Conservation (phyloP, 2,329 filamentous ascomycete genomes). For the Paradendryphiella salina region DNA sequence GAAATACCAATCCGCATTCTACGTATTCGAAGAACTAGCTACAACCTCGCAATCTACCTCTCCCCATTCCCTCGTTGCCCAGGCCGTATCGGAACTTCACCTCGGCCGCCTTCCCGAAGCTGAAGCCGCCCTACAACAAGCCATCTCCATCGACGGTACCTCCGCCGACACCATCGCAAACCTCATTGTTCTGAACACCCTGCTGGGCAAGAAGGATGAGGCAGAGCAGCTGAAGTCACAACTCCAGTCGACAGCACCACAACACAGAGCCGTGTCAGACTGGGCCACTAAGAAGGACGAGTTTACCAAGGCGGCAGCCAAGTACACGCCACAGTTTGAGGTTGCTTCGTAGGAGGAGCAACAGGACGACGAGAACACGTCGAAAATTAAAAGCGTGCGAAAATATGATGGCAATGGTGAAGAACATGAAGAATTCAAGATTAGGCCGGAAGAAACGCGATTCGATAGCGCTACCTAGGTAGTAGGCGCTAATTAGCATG, state of each 20-base stretch:
- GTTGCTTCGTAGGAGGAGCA: slow-evolving; percentile 30
- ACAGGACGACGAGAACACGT: not conserved
- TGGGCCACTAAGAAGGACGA: slow-evolving; percentile 81
- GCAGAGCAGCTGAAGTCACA: slow-evolving; percentile 58
- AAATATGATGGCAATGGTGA: not conserved
- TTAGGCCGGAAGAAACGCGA: not conserved
- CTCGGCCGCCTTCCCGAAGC: slow-evolving; percentile 87
- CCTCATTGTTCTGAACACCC: slow-evolving; percentile 73
- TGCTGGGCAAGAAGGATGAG: slow-evolving; percentile 69
- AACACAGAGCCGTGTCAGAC: slow-evolving; percentile 73
- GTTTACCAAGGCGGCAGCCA: slow-evolving; percentile 83
- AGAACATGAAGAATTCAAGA: not conserved
- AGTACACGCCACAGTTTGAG: slow-evolving; percentile 83
- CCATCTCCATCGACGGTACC: slow-evolving; percentile 71
- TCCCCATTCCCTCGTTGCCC: slow-evolving; percentile 74
- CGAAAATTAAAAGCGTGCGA: not conserved
- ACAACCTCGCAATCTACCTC: slow-evolving; percentile 81
- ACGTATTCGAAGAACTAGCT: slow-evolving; percentile 95
- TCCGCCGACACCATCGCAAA: slow-evolving; percentile 81
- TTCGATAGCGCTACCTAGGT: not conserved
- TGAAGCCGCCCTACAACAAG: slow-evolving; percentile 81
- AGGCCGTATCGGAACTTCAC: slow-evolving; percentile 89
- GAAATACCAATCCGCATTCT: slow-evolving; percentile 95
- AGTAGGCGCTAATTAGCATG: not conserved
- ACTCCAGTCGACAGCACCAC: slow-evolving; percentile 61